Conservation (phyloP, 23 red algal genomes). For the Pyropia yezoensis region DNA sequence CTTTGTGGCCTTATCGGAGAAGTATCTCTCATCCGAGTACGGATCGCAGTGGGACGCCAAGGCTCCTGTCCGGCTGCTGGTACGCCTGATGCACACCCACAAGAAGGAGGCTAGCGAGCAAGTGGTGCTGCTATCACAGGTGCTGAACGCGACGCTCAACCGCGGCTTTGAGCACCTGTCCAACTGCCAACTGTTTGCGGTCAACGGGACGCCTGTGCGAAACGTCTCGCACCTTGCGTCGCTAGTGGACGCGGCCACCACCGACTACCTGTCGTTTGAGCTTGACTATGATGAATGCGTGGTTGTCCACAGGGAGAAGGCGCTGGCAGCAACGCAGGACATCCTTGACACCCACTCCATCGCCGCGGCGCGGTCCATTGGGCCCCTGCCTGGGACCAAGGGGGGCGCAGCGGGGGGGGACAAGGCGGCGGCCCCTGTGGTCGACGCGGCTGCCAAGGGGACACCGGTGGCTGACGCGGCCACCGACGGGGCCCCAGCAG, state of each 20-base stretch:
- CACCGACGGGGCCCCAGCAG: too few relatives aligned
- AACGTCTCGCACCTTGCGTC: conserved; percentile 59
- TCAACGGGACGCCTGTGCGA: conserved; percentile 50
- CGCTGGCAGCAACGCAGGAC: conserved; percentile 24
- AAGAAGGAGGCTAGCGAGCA: conserved; percentile 35
- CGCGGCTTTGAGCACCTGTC: conserved; percentile 69
- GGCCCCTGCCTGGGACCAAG: background rate
- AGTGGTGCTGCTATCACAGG: conserved; percentile 77
- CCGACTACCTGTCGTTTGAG: conserved; percentile 64
- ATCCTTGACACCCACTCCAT: conserved; percentile 79
- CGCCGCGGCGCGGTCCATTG: conserved; percentile 49
- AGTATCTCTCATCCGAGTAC: conserved; percentile 79
- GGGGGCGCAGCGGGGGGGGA: background rate
- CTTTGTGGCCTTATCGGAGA: conserved; percentile 84
- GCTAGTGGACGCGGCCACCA: conserved; percentile 32
- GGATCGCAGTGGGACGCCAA: conserved; percentile 56
- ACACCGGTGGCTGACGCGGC: too few relatives aligned
- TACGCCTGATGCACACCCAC: conserved; percentile 41
- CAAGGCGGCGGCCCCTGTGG: background rate
- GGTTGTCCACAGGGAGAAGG: conserved; percentile 41
- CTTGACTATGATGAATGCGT: conserved; percentile 72
- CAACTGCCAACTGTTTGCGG: conserved; percentile 27
- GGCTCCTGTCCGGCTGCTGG: conserved; percentile 65
- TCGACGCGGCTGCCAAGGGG: too few relatives aligned
- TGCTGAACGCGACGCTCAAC: conserved; percentile 62